Base-by-base conservation (phyloP, 2,329 filamentous ascomycete species). In the Fusarium graminum region DNA sequence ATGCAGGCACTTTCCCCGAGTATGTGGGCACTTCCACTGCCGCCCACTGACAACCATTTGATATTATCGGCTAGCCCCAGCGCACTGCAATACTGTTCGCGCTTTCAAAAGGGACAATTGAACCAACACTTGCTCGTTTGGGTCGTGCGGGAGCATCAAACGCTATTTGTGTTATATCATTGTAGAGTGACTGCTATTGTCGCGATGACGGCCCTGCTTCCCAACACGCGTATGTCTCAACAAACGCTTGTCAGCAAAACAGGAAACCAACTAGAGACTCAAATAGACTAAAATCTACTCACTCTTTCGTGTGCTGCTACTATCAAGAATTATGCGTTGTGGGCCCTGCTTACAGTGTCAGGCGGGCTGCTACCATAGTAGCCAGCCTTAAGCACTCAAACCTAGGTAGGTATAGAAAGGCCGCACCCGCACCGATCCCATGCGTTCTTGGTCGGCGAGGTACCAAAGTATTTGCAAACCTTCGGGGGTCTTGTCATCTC, bases 61-160 rank as follows among this genome's bases (percentile, higher is more conserved):
- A 64, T 63, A 63, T 63, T 63, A 32, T 17, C 30, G 32, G 32
- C 57, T 34, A 41, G 45, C 39, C 30, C 22, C 25, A 46, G 51
- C 45, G 11, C 14, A 19, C 26, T 40, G 26, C 12, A 25, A 16
- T 45, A 52, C 47, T 63, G 39, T 36, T 30, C 30, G 19, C 58
- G 10, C 14, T 26, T 22, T 29, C 42, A 58, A 46, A 44, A 25
- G 17, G 36, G 22, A 12, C 25, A 12, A 10, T 32, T 4, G 13
- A 28, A 25, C 14, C 26, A 22, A 22, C 8, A 39, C 50, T 55
- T 50, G 41, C 38, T 25, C 29, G 2, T 45, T 29, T 19, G 16
- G 45, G 30, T 26, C 16, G 28, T 14, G 13, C 4, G 26, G 16
- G 39, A 56, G 39, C 16, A 34, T 62, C 38, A 19, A 28, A 34